A percentile compares a stretch with the other conserved stretches of the same genome.
Conservation (phyloP, 1,139 yeast genomes). For the Pichia sp. region DNA sequence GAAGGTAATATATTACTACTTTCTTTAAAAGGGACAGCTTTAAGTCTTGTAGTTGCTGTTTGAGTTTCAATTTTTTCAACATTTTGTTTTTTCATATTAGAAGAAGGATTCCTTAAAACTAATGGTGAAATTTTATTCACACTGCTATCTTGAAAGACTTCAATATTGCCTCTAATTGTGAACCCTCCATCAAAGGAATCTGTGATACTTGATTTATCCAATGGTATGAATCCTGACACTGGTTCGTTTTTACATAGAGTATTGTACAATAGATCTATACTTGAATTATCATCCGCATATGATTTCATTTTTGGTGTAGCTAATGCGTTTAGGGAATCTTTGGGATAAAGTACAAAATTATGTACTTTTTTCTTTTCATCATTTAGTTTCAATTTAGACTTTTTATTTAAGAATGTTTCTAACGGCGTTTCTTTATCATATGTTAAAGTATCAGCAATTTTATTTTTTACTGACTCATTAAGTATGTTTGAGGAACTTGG, state of each 20-base stretch:
- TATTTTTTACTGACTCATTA: slow-evolving; percentile 18
- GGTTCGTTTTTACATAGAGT: slow-evolving; percentile 28
- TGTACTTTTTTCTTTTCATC: slow-evolving; percentile 9
- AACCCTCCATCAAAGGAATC: slow-evolving; percentile 35
- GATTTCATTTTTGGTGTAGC: slow-evolving; percentile 2
- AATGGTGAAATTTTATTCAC: slow-evolving; percentile 49
- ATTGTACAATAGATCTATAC: slow-evolving; percentile 23
- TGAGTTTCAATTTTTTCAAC: slow-evolving; percentile 11
- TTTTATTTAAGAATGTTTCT: slow-evolving; percentile 1
- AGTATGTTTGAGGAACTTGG: slow-evolving; percentile 28
- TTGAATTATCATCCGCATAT: slow-evolving; percentile 3
- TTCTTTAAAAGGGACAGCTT: background rate
- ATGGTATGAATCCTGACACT: slow-evolving; percentile 27
- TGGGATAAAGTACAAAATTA: slow-evolving; percentile 26
- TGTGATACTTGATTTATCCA: slow-evolving; percentile 10
- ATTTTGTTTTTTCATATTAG: slow-evolving; percentile 46
- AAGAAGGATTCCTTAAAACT: slow-evolving; percentile 43
- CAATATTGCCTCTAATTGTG: slow-evolving; percentile 44
- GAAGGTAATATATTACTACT: background rate
- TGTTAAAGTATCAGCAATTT: background rate
- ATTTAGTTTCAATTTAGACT: background rate
- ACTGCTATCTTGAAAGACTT: slow-evolving; percentile 41
- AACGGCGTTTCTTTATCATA: slow-evolving; percentile 6
- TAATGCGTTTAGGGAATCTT: slow-evolving; percentile 29
- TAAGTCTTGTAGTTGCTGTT: background rate